A percentile compares a stretch with the other conserved stretches of the same genome.
phyloP scores from a whole-genome alignment of 2,329 filamentous ascomycete genomes.

The Trichoderma aggressivum region DNA sequence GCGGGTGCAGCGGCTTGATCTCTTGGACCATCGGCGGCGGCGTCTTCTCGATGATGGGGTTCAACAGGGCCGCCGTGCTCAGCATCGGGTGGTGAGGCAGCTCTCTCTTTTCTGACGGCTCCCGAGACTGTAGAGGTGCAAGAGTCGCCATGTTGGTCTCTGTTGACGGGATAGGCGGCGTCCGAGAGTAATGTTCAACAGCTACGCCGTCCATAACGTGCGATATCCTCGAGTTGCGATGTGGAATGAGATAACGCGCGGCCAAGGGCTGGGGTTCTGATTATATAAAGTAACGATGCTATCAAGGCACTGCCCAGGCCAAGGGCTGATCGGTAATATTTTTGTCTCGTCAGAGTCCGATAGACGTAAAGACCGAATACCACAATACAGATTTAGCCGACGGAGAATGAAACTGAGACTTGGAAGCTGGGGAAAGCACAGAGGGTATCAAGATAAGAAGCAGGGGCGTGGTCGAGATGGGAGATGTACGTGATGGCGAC shows the following conservation, averaged over 20 bases:
- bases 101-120: constrained; percentile 4
- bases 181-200: constrained; percentile 8
- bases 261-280: neutral
- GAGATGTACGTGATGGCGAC: constrained; percentile 1
- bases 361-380: neutral
- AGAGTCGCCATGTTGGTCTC: neutral
- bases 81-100: constrained; percentile 10
- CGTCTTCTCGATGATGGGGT: constrained; percentile 12
- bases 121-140: neutral
- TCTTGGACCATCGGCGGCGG: neutral
- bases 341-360: neutral
- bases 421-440: neutral
- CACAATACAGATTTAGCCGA: constrained; percentile 10
- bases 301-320: neutral
- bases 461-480: neutral
- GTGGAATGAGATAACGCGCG: neutral
- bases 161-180: constrained; percentile 11
- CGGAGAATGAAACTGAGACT: neutral
- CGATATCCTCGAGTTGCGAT: neutral
- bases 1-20: neutral
- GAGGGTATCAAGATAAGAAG: neutral
- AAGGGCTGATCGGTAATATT: neutral
- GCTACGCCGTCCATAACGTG: constrained; percentile 9
- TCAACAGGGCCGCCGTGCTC: constrained; percentile 5
- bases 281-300: neutral